Evolutionary conservation across 2,329 filamentous ascomycete genomes (phyloP), one percentile per base, ranked within the genome.

Genomic region (Blastomyces silverae): DNA sequence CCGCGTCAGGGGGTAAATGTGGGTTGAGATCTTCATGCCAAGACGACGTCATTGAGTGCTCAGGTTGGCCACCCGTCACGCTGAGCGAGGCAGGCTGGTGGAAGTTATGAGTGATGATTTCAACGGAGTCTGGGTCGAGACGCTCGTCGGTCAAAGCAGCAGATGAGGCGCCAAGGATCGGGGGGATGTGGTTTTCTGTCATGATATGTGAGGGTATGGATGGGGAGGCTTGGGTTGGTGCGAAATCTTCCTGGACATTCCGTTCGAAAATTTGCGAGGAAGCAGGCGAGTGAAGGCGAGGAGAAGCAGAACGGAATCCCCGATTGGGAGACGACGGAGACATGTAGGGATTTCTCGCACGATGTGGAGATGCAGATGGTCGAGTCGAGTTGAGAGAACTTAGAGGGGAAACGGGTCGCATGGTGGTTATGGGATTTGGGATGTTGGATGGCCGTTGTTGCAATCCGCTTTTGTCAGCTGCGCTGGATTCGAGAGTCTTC

Each of bases 121-220:
- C 92, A 63, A 97, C 92, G 31, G 87, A 85, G 75, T 97, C 92
- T 4, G 92, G 91, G 74, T 94, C 89, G 61, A 97, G 83, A 65
- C 88, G 87, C 69, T 86, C 82, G 77, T 96, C 91, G 15, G 93
- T 97, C 72, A 97, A 96, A 65, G 92, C 92, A 71, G 92, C 86
- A 53, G 92, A 95, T 2, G 91, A 93, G 62, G 93, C 93, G 75
- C 96, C 91, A 59, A 97, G 83, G 15, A 95, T 92, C 0, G 93
- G 85, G 8, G 93, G 93, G 70, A 97, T 97, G 74, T 92, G 86
- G 78, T 97, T 92, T 76, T 97, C 93, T 8, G 91, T 96, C 71
- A 92, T 87, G 71, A 97, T 96, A 73, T 97, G 93, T 8, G 90
- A 87, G 2, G 93, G 93, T 67, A 97, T 94, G n/a, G 91, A 90